Base-by-base conservation (phyloP, 2,329 filamentous ascomycete species). In the Teratosphaeria destructans region DNA sequence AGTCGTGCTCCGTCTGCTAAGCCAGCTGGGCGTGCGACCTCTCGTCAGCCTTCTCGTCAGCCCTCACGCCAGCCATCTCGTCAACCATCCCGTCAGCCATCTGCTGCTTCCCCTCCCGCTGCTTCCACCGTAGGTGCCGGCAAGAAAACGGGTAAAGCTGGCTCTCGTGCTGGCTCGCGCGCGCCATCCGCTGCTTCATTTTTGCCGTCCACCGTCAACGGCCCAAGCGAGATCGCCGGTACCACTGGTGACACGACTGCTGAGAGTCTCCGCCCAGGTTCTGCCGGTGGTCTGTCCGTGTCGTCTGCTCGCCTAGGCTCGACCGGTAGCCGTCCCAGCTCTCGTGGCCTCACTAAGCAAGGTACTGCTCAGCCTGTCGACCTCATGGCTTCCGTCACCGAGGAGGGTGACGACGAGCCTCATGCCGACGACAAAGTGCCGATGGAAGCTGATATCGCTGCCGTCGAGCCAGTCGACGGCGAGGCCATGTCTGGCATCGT, bases 1-100 rank as follows among this genome's bases (percentile, higher is more conserved):
- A 56, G 54, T 26, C 54, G 54, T 19, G 59, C 57, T 26, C 43
- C 19, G n/a, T 19, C 43, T 19, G n/a, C n/a, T 19, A 49, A 23
- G 58, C 58, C 53, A 62, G 61, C 53, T 57, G 57, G 10, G 62
- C 59, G n/a, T 49, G 16, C 43, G 8, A 23, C 8, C 59, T 57
- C 27, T 7, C 19, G 52, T 23, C 52, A 54, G 52, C 29, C 49
- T 12, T 52, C 49, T n/a, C 59, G 12, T 4, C 34, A 34, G 52
- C 52, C 52, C 14, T 49, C 52, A 26, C 23, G 52, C 52, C 52
- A 54, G 52, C 32, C 37, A 43, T 57, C 27, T 54, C 57, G 12
- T n/a, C 34, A 35, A 26, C 52, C 26, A 35, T 49, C 52, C 10
- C 23, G 52, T 23, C 52, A 54, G 26, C 8, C 43, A 49, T 49